Percentiles rank a stretch among this genome's conserved stretches.
phyloP scores from a whole-genome alignment of 1,139 yeast species.

The Yamadazyma mexicana region DNA sequence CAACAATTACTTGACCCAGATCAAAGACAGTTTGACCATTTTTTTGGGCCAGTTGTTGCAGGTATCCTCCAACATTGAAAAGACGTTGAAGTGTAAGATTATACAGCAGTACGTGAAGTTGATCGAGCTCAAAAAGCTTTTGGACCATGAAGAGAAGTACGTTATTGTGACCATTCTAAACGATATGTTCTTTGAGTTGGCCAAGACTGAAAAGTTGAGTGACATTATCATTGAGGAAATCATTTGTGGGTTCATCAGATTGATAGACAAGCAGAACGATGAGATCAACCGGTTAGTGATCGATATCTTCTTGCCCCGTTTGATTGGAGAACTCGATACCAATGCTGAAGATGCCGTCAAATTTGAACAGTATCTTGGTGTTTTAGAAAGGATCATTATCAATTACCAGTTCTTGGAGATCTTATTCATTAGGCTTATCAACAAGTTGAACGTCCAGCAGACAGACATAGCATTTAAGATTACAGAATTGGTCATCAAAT shows the following conservation, averaged over 20 bases:
- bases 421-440: conserved; percentile 46
- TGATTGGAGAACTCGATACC: conserved; percentile 51
- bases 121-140: conserved; percentile 44
- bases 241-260: conserved; percentile 52
- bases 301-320: conserved; percentile 59
- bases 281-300: conserved; percentile 40
- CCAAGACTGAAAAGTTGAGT: conserved; percentile 41
- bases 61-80: conserved; percentile 64
- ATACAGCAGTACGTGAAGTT: conserved; percentile 63
- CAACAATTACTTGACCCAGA: conserved; percentile 20
- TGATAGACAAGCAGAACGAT: conserved; percentile 40
- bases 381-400: conserved; percentile 46
- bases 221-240: conserved; percentile 36
- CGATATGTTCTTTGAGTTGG: conserved; percentile 45
- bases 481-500: conserved; percentile 24
- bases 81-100: conserved; percentile 65
- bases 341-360: conserved; percentile 15
- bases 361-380: conserved; percentile 35
- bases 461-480: conserved; percentile 15
- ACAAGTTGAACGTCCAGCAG: conserved; percentile 28
- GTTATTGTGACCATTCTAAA: conserved; percentile 67
- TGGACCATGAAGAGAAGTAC: conserved; percentile 55
- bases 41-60: conserved; percentile 66
- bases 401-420: conserved; percentile 50
- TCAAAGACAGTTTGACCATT: conserved; percentile 67